Conservation (phyloP, 257 asterid species). For the Perilla frutescens region DNA sequence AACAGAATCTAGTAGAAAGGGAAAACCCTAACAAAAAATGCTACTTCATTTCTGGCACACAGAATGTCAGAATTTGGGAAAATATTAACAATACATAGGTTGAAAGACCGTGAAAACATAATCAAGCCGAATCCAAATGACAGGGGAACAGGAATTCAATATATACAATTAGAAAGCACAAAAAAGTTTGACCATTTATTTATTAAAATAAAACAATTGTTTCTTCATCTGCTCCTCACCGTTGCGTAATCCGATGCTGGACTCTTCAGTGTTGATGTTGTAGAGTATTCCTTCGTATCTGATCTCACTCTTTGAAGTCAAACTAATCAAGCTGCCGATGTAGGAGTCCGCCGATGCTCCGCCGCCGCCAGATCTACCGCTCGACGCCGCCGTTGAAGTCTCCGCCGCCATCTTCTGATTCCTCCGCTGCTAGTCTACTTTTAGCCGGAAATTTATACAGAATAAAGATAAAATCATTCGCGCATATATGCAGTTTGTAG, state of each 20-base stretch:
- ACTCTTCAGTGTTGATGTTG: slow-evolving; percentile 89
- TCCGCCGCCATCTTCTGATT: slow-evolving; percentile 67
- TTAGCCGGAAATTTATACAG: slow-evolving; percentile 20
- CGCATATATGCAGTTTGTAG: background rate
- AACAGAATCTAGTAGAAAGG: background rate
- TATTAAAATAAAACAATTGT: background rate
- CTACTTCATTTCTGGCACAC: slow-evolving; percentile 1
- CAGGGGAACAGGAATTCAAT: background rate
- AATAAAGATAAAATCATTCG: background rate
- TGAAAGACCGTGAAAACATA: background rate
- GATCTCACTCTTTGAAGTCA: slow-evolving; percentile 97
- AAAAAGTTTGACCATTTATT: background rate
- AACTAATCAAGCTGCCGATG: slow-evolving; percentile 89
- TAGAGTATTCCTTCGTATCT: slow-evolving; percentile 44
- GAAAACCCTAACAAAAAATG: slow-evolving; percentile 24
- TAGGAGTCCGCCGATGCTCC: slow-evolving; percentile 81
- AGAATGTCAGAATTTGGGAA: background rate
- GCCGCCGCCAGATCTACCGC: slow-evolving; percentile 18
- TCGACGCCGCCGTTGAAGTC: slow-evolving; percentile 58
- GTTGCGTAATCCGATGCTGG: slow-evolving; percentile 93
- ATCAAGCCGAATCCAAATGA: slow-evolving; percentile 13
- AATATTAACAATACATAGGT: background rate
- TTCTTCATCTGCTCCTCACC: slow-evolving; percentile 45
- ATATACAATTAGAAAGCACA: background rate
- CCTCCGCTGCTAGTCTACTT: slow-evolving; percentile 22